Percentiles rank a stretch among this genome's conserved stretches.
These are phyloP conservation scores for Amylostereum areolatum DNA, from an alignment of 1,284 basidiomycete species.

Conservation along the genomic window DNA sequence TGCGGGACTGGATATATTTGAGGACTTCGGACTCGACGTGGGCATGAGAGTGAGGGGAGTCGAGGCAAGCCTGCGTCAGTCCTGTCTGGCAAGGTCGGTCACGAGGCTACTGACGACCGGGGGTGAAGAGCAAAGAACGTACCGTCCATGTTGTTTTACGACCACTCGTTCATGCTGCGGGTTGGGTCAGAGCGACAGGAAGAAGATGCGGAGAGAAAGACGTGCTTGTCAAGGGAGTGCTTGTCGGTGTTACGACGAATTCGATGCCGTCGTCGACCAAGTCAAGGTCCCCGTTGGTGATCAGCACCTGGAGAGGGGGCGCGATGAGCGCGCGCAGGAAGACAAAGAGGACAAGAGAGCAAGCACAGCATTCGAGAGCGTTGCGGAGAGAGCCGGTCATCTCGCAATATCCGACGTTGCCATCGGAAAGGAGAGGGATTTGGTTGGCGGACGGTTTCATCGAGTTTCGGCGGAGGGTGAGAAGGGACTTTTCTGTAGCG, in stretches of 20 bases:
- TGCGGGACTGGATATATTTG: constrained; percentile 68
- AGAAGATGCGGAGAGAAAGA: too few species aligned
- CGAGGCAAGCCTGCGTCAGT: constrained; percentile 61
- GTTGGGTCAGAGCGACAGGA: not conserved
- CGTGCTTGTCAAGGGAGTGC: constrained; percentile 58
- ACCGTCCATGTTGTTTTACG: constrained; percentile 68
- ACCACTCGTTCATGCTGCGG: constrained; percentile 73
- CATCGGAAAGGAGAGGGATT: too few species aligned
- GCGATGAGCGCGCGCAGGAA: constrained; percentile 4
- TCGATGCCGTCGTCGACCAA: constrained; percentile 70
- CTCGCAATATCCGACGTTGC: constrained; percentile 85
- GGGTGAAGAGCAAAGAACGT: constrained; percentile 14
- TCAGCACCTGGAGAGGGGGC: too few species aligned
- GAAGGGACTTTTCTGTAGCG: too few species aligned
- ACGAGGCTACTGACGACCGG: not conserved
- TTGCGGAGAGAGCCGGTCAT: constrained; percentile 72
- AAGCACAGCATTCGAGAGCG: too few species aligned
- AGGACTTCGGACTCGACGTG: constrained; percentile 56
- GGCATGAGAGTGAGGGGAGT: constrained; percentile 50
- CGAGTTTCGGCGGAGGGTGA: too few species aligned
- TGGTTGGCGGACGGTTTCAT: too few species aligned
- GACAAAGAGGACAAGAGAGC: not conserved
- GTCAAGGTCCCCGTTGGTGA: constrained; percentile 76
- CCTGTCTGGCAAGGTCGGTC: constrained; percentile 47
- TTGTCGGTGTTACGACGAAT: constrained; percentile 66